A percentile compares a stretch with the other conserved stretches of the same genome.
Conservation (phyloP, 2,329 filamentous ascomycete species). For the Metarhizium album region DNA sequence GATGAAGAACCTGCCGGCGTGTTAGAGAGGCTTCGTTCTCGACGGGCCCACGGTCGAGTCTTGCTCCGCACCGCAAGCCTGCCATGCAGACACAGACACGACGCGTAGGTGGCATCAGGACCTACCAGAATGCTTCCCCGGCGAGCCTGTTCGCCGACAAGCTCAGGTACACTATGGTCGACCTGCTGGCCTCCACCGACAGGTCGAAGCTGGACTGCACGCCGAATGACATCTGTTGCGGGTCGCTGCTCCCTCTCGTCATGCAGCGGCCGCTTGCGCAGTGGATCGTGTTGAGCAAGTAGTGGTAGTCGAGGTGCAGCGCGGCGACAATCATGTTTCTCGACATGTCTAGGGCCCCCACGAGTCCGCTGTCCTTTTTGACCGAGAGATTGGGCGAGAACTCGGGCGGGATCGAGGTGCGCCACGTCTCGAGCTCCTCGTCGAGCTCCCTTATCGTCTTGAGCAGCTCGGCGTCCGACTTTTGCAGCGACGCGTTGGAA, state of each 20-base stretch:
- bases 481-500: slow-evolving; percentile 34
- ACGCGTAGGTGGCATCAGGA: not conserved
- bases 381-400: slow-evolving; percentile 38
- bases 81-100: no score
- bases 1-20: slow-evolving; percentile 33
- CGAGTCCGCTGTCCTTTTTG: slow-evolving; percentile 15
- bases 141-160: slow-evolving; percentile 30
- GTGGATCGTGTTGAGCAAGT: slow-evolving; percentile 44
- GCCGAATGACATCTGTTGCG: slow-evolving; percentile 22
- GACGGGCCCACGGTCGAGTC: no score
- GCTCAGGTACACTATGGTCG: slow-evolving; percentile 38
- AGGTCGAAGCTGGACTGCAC: slow-evolving; percentile 42
- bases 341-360: slow-evolving; percentile 15
- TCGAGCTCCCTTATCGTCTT: slow-evolving; percentile 37
- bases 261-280: slow-evolving; percentile 41
- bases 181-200: slow-evolving; percentile 44
- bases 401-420: slow-evolving; percentile 32
- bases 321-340: slow-evolving; percentile 36
- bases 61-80: no score
- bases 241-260: slow-evolving; percentile 15
- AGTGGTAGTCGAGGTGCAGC: slow-evolving; percentile 43
- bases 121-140: slow-evolving; percentile 39
- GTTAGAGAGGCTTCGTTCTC: not conserved
- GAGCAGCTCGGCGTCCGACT: slow-evolving; percentile 43
- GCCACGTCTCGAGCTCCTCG: slow-evolving; percentile 44